These are phyloP conservation scores for Vaccinium vitisidaea DNA, from an alignment of 148 eudicot genomes.

Conservation along the genomic window DNA sequence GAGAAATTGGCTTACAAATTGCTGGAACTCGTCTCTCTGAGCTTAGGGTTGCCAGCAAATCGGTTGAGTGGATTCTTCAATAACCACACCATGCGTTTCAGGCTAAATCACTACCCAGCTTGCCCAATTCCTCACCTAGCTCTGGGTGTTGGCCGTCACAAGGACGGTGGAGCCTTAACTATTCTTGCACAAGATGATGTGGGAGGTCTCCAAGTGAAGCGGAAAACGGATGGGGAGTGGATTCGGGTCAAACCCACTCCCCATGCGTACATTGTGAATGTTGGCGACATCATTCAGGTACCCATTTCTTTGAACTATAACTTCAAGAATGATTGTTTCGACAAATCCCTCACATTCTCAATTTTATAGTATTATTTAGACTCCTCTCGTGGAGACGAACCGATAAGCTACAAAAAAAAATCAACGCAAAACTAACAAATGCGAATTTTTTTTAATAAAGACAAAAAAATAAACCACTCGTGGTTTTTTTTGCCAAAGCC, in stretches of 20 bases:
- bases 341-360: too few species aligned
- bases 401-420: too few species aligned
- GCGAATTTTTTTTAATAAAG: too few species aligned
- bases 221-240: slow-evolving; percentile 72
- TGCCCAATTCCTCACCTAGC: slow-evolving; percentile 66
- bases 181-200: slow-evolving; percentile 75
- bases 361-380: too few species aligned
- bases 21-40: slow-evolving; percentile 56
- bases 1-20: slow-evolving; percentile 44
- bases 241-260: slow-evolving; percentile 61
- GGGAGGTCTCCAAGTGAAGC: slow-evolving; percentile 76
- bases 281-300: slow-evolving; percentile 86
- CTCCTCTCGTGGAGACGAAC: too few species aligned
- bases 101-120: slow-evolving; percentile 68
- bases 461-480: too few species aligned
- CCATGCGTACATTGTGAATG: slow-evolving; percentile 60
- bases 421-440: too few species aligned
- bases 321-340: not conserved
- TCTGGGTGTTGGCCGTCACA: slow-evolving; percentile 73
- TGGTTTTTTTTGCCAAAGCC: too few species aligned
- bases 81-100: slow-evolving; percentile 44
- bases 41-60: slow-evolving; percentile 47
- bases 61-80: slow-evolving; percentile 40
- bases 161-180: slow-evolving; percentile 70
- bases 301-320: too few species aligned